Evolutionary conservation across 1,284 basidiomycete genomes (phyloP), one percentile per base, ranked within the genome.

Genomic region (Ustilago sp.): DNA sequence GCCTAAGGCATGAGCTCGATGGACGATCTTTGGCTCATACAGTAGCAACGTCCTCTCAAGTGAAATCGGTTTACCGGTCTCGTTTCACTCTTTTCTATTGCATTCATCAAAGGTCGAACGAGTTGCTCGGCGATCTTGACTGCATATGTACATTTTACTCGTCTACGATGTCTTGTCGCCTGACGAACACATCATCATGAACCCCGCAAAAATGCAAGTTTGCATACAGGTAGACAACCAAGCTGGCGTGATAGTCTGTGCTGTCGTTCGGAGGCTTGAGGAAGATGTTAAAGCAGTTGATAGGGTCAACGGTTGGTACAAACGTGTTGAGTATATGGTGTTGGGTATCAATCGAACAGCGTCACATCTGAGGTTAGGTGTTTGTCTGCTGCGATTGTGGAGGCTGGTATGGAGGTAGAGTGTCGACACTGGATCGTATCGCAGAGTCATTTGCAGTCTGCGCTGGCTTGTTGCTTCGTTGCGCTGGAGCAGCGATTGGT

Each of bases 161-260:
- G 34, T 31, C 38, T 13, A 59, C 51, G 63, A 12, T 19, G 50
- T 38, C 12, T 45, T 62, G n/a, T 56, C 41, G 43, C 32, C 36
- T 60, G 56, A 47, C 56, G 53, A 6, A 36, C 51, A 50, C 55
- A 48, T 38, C 53, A n/a, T 39, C 51, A 45, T 17, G 11, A 39
- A 11, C 38, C 63, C 68, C 59, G 54, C 64, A 68, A 73, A 68
- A 73, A 53, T 73, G 70, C 65, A 60, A 57, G 11, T 38, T 59
- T 59, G 64, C 70, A 73, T 73, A 60, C 58, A 63, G 54, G 39
- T 53, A 51, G 6, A 52, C 15, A n/a, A 28, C 31, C 38, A 23
- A 36, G 9, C 4, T 8, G 8, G 34, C 3, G 17, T 53, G 51
- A 53, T 53, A 19, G 48, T 13, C 11, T 32, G 48, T 50, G 48